Evolutionary conservation across 371 early-diverging fungal genomes (phyloP).

Genomic region (Mortierella sp.): DNA sequence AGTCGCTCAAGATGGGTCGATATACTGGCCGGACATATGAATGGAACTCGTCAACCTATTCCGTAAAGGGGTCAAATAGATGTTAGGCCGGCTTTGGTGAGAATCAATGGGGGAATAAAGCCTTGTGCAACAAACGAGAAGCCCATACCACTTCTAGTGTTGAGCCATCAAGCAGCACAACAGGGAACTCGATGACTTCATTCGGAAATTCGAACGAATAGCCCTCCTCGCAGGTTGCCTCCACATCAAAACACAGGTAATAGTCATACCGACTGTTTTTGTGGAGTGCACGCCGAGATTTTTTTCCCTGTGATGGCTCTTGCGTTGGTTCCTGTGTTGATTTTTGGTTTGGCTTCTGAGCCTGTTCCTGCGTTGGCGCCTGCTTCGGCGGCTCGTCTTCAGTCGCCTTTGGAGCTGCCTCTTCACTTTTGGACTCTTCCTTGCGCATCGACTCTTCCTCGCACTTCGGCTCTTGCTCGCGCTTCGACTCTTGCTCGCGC

Average conservation of each 20-base stretch:
- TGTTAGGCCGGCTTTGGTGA: no score
- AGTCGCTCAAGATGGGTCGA: constrained; percentile 73
- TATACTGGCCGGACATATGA: constrained; percentile 76
- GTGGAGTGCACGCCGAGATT: constrained; percentile 4
- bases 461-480: no score
- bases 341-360: no score
- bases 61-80: not conserved
- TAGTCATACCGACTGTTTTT: constrained; percentile 62
- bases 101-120: no score
- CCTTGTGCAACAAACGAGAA: no score
- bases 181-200: constrained; percentile 91
- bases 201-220: constrained; percentile 68
- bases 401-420: no score
- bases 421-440: no score
- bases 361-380: no score
- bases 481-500: no score
- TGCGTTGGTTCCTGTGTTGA: not conserved
- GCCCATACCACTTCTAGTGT: constrained; percentile 69
- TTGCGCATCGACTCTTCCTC: no score
- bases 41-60: constrained; percentile 75
- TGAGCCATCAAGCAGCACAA: constrained; percentile 71
- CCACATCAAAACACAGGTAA: constrained; percentile 81
- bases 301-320: not conserved
- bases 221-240: constrained; percentile 80
- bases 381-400: no score